Conservation (phyloP, 208 protist species). For the Trypanosoma conorhini region DNA sequence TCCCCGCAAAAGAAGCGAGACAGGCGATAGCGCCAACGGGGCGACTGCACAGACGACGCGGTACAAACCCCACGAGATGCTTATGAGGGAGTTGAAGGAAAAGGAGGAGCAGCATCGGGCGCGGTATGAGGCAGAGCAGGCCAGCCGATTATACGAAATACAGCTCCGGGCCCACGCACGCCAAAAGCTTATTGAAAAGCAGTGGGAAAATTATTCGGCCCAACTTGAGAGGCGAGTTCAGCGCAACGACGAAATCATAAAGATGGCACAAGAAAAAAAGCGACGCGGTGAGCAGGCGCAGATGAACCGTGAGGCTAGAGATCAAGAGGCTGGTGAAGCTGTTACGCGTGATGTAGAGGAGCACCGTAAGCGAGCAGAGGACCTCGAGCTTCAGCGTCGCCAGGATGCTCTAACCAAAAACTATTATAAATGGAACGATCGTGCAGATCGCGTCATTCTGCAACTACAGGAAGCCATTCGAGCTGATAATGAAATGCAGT, state of each 20-base stretch:
- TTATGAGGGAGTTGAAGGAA: constrained; percentile 56
- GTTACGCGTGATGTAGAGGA: constrained; percentile 44
- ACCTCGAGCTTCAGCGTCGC: constrained; percentile 36
- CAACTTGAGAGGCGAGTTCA: constrained; percentile 55
- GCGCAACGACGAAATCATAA: constrained; percentile 58
- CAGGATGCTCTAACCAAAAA: constrained; percentile 55
- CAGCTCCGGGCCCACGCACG: constrained; percentile 38
- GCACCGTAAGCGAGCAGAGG: constrained; percentile 54
- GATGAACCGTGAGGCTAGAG: constrained; percentile 35
- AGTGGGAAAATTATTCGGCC: constrained; percentile 44
- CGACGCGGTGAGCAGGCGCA: constrained; percentile 39
- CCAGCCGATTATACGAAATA: constrained; percentile 48
- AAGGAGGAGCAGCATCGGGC: constrained; percentile 48
- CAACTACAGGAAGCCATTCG: constrained; percentile 46
- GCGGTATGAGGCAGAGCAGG: constrained; percentile 58
- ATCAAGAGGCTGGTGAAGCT: constrained; percentile 26
- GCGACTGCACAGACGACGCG: background rate
- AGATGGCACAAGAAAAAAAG: constrained; percentile 54
- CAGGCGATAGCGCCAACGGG: constrained; percentile 36
- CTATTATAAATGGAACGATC: constrained; percentile 78
- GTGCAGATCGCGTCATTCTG: constrained; percentile 68
- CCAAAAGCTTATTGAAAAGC: constrained; percentile 36
- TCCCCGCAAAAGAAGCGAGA: constrained; percentile 34
- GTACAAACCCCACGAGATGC: constrained; percentile 38
- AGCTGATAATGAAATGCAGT: constrained; percentile 17